phyloP scores from a whole-genome alignment of 2,329 filamentous ascomycete genomes.

The Cercospora zeae-maydis region DNA sequence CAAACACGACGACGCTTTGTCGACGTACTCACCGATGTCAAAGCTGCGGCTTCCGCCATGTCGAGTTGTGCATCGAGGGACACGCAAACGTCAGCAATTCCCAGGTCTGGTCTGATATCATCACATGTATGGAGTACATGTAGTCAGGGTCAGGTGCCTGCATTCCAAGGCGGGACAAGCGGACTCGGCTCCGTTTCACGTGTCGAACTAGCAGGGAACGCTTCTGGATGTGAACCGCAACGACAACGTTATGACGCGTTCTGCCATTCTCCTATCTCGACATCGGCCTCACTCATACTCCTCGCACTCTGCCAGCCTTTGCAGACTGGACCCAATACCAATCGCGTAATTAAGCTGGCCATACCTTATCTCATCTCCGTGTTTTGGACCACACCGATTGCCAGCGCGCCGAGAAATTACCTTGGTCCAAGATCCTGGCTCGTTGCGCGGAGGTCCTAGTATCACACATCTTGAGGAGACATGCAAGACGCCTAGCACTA shows the following conservation, averaged over 20 bases:
- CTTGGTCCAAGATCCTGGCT: neutral
- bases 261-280: neutral
- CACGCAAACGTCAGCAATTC: neutral
- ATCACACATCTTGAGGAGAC: slow-evolving; percentile 1
- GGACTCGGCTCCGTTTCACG: neutral
- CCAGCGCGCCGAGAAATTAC: neutral
- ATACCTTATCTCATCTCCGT: neutral
- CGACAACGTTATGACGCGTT: neutral
- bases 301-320: neutral
- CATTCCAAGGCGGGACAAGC: neutral
- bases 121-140: neutral
- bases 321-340: neutral
- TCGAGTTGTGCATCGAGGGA: neutral
- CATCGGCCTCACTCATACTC: neutral
- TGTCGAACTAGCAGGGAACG: neutral
- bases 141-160: neutral
- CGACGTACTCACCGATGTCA: slow-evolving; percentile 13
- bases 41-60: slow-evolving; percentile 30
- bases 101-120: neutral
- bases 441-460: neutral
- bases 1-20: neutral
- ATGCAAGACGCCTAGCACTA: slow-evolving; percentile 3
- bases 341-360: neutral
- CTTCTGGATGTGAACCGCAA: neutral
- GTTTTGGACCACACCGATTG: neutral